phyloP scores from a whole-genome alignment of 1,284 basidiomycete species.

The Uromyces viciae-fabae region DNA sequence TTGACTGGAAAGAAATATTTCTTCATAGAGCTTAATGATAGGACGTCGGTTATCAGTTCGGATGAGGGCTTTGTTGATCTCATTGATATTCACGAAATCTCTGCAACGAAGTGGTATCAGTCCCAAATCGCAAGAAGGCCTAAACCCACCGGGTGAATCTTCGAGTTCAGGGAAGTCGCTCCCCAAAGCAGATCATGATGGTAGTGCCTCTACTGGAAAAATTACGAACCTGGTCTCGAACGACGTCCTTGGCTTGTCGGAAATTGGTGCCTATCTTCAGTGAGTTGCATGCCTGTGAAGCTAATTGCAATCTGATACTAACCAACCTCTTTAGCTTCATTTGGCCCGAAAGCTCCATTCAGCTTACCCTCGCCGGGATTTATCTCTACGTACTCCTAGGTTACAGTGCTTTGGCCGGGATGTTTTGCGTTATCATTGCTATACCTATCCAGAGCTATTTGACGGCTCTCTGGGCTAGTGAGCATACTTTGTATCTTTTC shows the following conservation, averaged over 20 bases:
- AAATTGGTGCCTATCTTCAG: constrained; percentile 36
- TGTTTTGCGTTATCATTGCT: constrained; percentile 26
- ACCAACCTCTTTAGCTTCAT: constrained; percentile 21
- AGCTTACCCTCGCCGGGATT: constrained; percentile 26
- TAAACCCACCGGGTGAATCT: constrained; percentile 53
- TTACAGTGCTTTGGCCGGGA: constrained; percentile 33
- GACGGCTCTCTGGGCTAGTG: constrained; percentile 32
- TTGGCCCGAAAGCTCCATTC: constrained; percentile 40
- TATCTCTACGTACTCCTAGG: constrained; percentile 37
- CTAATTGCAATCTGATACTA: constrained; percentile 44
- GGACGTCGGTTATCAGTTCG: constrained; percentile 46
- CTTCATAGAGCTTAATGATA: constrained; percentile 23
- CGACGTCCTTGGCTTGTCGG: constrained; percentile 57
- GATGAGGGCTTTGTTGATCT: constrained; percentile 58
- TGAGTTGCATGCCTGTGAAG: too few species aligned
- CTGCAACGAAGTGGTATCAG: constrained; percentile 58
- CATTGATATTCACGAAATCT: constrained; percentile 61
- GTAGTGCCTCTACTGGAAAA: constrained; percentile 58
- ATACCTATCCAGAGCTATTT: constrained; percentile 39
- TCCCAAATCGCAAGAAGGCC: not conserved
- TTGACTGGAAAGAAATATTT: not conserved
- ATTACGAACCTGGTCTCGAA: constrained; percentile 61
- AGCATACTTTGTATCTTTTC: constrained; percentile 34
- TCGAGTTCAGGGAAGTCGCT: constrained; percentile 26
- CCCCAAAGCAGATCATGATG: constrained; percentile 47